A percentile compares a stretch with the other conserved stretches of the same genome.
Conservation (phyloP, 148 eudicot genomes). For the Nepenthes mirabilis region DNA sequence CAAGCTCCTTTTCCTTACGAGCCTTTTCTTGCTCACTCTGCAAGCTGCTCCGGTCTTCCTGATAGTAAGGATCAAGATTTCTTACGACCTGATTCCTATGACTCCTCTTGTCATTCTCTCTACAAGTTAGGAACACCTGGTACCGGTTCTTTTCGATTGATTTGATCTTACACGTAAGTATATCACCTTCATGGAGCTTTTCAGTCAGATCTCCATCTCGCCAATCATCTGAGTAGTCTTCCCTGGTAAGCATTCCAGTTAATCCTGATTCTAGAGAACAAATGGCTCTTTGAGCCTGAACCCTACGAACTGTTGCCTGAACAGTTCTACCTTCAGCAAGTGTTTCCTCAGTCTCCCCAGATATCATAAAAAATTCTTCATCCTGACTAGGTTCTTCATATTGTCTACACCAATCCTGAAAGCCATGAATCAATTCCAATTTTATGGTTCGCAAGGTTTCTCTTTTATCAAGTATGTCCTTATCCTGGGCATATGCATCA, state of each 20-base stretch:
- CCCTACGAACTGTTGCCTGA: constrained; percentile 88
- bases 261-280: constrained; percentile 84
- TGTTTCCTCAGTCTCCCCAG: constrained; percentile 76
- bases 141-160: constrained; percentile 51
- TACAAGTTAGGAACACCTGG: constrained; percentile 72
- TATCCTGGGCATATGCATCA: constrained; percentile 51
- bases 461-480: constrained; percentile 36
- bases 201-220: constrained; percentile 77
- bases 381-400: constrained; percentile 65
- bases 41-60: constrained; percentile 58
- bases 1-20: constrained; percentile 80
- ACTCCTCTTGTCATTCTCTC: constrained; percentile 63
- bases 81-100: constrained; percentile 30
- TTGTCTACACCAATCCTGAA: constrained; percentile 76
- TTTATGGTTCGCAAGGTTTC: constrained; percentile 66
- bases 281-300: constrained; percentile 61
- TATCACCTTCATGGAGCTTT: constrained; percentile 78
- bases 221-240: constrained; percentile 83
- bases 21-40: constrained; percentile 56
- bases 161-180: constrained; percentile 75
- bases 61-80: constrained; percentile 63
- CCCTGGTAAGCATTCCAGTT: constrained; percentile 63
- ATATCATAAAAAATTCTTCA: constrained; percentile 75
- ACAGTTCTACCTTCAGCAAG: constrained; percentile 81
- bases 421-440: constrained; percentile 84